These are phyloP conservation scores for Aspergillus thermomutatus DNA, from an alignment of 2,329 filamentous ascomycete species.

Conservation along the genomic window DNA sequence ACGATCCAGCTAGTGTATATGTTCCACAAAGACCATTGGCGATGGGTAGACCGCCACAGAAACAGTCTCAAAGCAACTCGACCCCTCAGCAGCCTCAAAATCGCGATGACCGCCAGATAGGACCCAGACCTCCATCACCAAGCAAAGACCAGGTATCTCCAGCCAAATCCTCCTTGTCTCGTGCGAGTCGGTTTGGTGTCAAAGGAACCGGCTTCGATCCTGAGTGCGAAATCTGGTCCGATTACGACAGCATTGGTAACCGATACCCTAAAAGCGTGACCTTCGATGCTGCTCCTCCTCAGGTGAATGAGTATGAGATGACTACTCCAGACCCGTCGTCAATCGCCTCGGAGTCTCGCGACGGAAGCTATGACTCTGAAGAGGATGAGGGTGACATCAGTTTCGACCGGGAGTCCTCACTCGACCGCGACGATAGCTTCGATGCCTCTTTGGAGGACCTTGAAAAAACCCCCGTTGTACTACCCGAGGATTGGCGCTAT, in stretches of 20 bases:
- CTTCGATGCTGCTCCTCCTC: constrained; percentile 88
- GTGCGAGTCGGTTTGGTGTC: constrained; percentile 55
- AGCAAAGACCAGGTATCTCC: constrained; percentile 74
- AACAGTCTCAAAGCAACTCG: constrained; percentile 66
- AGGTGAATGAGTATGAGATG: constrained; percentile 98
- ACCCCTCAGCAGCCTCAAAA: constrained; percentile 40
- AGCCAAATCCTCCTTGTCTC: constrained; percentile 83
- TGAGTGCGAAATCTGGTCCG: constrained; percentile 65
- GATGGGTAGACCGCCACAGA: constrained; percentile 55
- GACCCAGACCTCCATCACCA: constrained; percentile 48
- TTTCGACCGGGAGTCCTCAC: constrained; percentile 54
- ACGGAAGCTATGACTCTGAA: constrained; percentile 86
- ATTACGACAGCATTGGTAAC: constrained; percentile 56
- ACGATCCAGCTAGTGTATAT: constrained; percentile 76
- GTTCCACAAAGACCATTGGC: constrained; percentile 79
- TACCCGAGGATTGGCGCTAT: constrained; percentile 91
- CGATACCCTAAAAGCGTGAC: constrained; percentile 95
- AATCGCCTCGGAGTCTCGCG: constrained; percentile 80
- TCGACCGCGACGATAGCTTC: constrained; percentile 80
- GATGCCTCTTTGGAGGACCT: constrained; percentile 93
- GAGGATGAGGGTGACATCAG: constrained; percentile 67
- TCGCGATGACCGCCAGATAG: constrained; percentile 13
- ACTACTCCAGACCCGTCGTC: constrained; percentile 95
- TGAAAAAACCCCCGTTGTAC: constrained; percentile 95
- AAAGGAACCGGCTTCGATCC: constrained; percentile 64